Evolutionary conservation across 805 yeast species (phyloP).

Genomic region (Starmerella floricola): DNA sequence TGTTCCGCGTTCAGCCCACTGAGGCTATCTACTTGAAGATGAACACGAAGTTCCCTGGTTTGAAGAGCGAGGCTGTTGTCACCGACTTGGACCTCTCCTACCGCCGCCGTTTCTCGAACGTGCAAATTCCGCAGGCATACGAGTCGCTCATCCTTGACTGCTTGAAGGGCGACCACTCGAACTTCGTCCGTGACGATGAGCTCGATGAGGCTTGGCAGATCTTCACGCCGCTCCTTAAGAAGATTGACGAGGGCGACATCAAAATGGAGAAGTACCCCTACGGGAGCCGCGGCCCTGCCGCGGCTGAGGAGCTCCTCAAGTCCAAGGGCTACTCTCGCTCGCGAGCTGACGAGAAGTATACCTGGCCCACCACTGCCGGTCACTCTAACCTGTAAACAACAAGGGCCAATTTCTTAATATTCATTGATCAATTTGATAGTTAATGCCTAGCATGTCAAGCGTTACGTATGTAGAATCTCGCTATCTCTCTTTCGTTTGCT

Average conservation of each 20-base stretch:
- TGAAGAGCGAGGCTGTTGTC: constrained; percentile 65
- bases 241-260: constrained; percentile 53
- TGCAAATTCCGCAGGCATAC: constrained; percentile 96
- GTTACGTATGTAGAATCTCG: too few species aligned
- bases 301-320: constrained; percentile 47
- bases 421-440: too few species aligned
- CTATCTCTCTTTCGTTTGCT: too few species aligned
- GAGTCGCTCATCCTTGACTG: constrained; percentile 91
- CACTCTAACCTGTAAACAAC: constrained; percentile 7
- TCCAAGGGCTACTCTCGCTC: constrained; percentile 64
- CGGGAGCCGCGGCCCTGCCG: constrained; percentile 82
- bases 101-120: constrained; percentile 63
- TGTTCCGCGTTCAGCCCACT: constrained; percentile 84
- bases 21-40: constrained; percentile 89
- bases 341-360: constrained; percentile 47
- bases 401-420: too few species aligned
- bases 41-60: constrained; percentile 89
- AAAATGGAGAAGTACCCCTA: constrained; percentile 62
- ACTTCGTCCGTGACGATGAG: constrained; percentile 96
- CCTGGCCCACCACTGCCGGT: constrained; percentile 54
- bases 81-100: constrained; percentile 89
- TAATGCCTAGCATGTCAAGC: too few species aligned
- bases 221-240: constrained; percentile 80
- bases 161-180: constrained; percentile 83
- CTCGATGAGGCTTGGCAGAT: constrained; percentile 84